Base-by-base conservation (phyloP, 495 filamentous ascomycete genomes). In the Aspergillus panamensis region DNA sequence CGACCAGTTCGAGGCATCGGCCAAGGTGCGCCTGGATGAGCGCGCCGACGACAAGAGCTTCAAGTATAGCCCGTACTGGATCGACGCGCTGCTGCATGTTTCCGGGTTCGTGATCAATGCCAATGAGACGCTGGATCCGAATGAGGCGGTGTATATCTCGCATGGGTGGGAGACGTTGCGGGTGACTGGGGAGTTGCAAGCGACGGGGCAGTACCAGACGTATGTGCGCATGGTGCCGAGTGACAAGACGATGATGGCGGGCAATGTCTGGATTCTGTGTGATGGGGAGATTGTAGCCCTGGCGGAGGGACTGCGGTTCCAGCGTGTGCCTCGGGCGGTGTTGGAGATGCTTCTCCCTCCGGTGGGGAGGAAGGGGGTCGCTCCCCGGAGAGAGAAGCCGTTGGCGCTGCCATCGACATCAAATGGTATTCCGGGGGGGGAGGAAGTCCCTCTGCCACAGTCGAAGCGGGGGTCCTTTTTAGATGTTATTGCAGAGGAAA, bases 51-150 rank as follows among this genome's bases (percentile, higher is more conserved):
- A 58, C 0, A 10, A 37, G 9, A 14, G 3, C 7, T 59, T 56
- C 3, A 21, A 43, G 1, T 59, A 45, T 43, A 48, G 53, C 20
- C 67, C 62, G 62, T 80, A 49, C 65, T 80, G 44, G 70, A 77
- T 83, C 55, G 81, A 84, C 62, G 72, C 67, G 35, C 43, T 82
- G 6, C 65, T 62, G 29, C 81, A 84, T 58, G 60, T 81, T 30
- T 72, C 77, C 8, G 81, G 81, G 8, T 83, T 84, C 63, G 77
- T 81, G 37, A 73, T 81, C 65, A 84, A 84, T 59, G 77, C 64
- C 16, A 77, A 71, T 19, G 79, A 81, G 32, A 61, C 70, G 6
- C 55, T 74, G 14, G 78, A 81, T 55, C 72, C 72, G 1, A 70
- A 74, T 20, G 71, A 75, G 35, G 69, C 72, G 40, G 77, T 81